These are phyloP conservation scores for Aspergillus neotritici DNA, from an alignment of 2,329 filamentous ascomycete species.

Conservation along the genomic window DNA sequence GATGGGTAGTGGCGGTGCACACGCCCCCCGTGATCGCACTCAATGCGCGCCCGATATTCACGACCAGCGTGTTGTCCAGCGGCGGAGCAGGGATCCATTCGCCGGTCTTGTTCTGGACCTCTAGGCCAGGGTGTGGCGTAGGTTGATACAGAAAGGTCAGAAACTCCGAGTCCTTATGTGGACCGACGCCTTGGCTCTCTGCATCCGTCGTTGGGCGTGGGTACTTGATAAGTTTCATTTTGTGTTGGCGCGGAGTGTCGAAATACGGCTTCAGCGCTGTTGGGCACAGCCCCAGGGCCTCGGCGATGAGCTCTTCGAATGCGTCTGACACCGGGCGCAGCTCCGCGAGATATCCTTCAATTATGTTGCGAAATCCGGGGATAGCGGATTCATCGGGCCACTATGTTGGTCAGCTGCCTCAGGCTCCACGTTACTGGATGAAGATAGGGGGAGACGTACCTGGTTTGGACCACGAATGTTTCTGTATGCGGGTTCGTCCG, in stretches of 20 bases:
- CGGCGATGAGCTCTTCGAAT: conserved; percentile 29
- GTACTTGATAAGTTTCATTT: conserved; percentile 41
- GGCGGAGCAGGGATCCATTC: conserved; percentile 44
- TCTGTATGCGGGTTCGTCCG: conserved; percentile 30
- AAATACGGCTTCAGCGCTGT: conserved; percentile 29
- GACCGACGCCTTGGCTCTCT: conserved; percentile 37
- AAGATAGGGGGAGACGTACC: conserved; percentile 18
- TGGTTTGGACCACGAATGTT: conserved; percentile 35
- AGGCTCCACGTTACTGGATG: no score
- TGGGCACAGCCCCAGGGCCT: conserved; percentile 27
- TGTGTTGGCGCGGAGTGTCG: conserved; percentile 30
- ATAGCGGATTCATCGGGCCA: conserved; percentile 31
- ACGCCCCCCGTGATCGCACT: conserved; percentile 33
- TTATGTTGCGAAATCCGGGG: conserved; percentile 26
- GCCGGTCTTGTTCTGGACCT: conserved; percentile 45
- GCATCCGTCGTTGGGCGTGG: conserved; percentile 28
- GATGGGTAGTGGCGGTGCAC: conserved; percentile 34
- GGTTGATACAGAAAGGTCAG: conserved; percentile 48
- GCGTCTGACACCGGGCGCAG: conserved; percentile 20
- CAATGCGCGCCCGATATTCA: conserved; percentile 43
- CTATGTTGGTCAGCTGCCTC: conserved; percentile 10
- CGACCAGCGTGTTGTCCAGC: conserved; percentile 42
- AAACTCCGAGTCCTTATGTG: conserved; percentile 48
- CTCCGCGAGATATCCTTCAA: conserved; percentile 27
- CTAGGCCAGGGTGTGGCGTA: conserved; percentile 39